These are phyloP conservation scores for Croton laevigatus DNA, from an alignment of 441 rosid genomes.

Conservation along the genomic window DNA sequence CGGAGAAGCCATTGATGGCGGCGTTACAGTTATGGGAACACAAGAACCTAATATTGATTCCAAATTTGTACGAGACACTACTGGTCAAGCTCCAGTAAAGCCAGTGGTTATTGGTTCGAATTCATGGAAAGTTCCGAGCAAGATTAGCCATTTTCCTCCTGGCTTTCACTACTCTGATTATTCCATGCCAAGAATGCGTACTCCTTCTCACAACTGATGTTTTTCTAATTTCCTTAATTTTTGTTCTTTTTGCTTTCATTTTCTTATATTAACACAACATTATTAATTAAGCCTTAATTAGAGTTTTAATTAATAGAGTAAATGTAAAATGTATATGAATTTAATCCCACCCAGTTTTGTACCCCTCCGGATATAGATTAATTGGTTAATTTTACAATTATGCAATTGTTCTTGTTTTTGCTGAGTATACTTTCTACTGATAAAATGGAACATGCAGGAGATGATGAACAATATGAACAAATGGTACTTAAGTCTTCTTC, in stretches of 20 bases:
- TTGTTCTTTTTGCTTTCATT: not conserved
- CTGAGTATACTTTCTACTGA: constrained; percentile 16
- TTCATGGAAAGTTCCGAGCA: constrained; percentile 25
- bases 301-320: not conserved
- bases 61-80: not conserved
- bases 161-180: constrained; percentile 50
- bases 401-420: not conserved
- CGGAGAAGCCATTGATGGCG: constrained; percentile 9
- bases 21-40: not conserved
- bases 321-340: no score
- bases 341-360: not conserved
- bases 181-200: constrained; percentile 46
- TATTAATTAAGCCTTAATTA: not conserved
- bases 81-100: constrained; percentile 30
- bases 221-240: not conserved
- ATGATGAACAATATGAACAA: not conserved
- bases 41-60: constrained; percentile 11
- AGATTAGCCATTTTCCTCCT: constrained; percentile 20
- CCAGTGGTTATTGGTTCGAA: constrained; percentile 20
- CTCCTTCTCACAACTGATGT: constrained; percentile 47
- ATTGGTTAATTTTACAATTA: not conserved
- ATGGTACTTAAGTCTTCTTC: constrained; percentile 17
- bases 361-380: not conserved
- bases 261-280: no score
- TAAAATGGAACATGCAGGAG: constrained; percentile 36